Percentiles rank a stretch among this genome's conserved stretches.
phyloP scores from a whole-genome alignment of 2,329 filamentous ascomycete genomes.

The Microcyclospora tardicrescens region DNA sequence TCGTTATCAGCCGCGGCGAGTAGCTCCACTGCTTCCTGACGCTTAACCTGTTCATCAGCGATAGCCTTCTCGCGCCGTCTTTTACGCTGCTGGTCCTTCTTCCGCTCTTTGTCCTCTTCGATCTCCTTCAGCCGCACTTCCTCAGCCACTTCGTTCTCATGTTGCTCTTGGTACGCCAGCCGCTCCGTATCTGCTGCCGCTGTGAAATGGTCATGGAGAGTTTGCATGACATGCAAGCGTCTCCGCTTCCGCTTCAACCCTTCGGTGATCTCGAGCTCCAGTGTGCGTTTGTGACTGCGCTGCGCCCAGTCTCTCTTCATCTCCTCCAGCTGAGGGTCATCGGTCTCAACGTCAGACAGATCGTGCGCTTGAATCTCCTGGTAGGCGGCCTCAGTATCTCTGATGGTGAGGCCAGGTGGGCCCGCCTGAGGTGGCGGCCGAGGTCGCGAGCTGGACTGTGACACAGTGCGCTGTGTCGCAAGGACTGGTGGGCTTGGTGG shows the following conservation, averaged over 20 bases:
- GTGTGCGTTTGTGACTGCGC: conserved; percentile 51
- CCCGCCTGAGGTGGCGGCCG: conserved; percentile 16
- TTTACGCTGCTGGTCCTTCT: conserved; percentile 99
- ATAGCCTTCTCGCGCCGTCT: conserved; percentile 87
- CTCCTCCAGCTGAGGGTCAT: conserved; percentile 38
- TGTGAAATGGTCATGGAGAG: conserved; percentile 46
- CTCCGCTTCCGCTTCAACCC: conserved; percentile 53
- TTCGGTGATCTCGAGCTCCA: conserved; percentile 54
- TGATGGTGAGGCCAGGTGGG: conserved; percentile 23
- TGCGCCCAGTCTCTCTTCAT: conserved; percentile 42
- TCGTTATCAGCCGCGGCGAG: conserved; percentile 71
- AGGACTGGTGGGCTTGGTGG: background rate
- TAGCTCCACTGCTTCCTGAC: conserved; percentile 63
- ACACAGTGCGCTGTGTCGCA: background rate
- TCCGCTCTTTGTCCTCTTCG: conserved; percentile 91
- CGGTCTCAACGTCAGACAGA: conserved; percentile 45
- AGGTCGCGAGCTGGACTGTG: background rate
- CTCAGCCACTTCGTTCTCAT: conserved; percentile 68
- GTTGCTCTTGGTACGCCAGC: conserved; percentile 59
- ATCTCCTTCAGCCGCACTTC: conserved; percentile 85
- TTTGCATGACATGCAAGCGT: conserved; percentile 42
- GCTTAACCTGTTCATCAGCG: conserved; percentile 75
- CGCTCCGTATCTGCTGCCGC: conserved; percentile 59
- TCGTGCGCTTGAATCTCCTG: conserved; percentile 51
- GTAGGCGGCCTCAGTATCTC: conserved; percentile 46